Percentiles rank a stretch among this genome's conserved stretches.
Conservation (phyloP, 352 stramenopile genomes). For the Globisporangium recalcitrans region DNA sequence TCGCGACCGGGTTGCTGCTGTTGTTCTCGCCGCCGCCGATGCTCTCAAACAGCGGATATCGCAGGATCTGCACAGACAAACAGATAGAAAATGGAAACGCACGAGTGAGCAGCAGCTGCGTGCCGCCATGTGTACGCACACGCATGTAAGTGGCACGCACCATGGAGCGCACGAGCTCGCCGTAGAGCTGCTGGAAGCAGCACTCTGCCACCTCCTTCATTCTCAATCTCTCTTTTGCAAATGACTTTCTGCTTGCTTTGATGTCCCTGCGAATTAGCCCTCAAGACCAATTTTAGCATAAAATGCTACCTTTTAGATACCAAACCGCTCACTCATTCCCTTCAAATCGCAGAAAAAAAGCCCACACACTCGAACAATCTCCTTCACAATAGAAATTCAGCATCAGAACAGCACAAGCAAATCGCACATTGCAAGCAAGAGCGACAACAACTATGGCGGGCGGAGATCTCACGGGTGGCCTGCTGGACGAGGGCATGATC, state of each 20-base stretch:
- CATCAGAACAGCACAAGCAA: not conserved
- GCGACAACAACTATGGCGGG: slow-evolving; percentile 16
- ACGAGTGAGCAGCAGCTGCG: not conserved
- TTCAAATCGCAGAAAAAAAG: not conserved
- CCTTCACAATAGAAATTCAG: not conserved
- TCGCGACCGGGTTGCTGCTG: slow-evolving; percentile 13
- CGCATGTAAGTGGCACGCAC: slow-evolving; percentile 23
- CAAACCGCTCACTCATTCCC: not conserved
- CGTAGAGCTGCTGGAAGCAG: slow-evolving; percentile 87
- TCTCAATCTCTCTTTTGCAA: not conserved
- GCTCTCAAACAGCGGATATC: slow-evolving; percentile 39
- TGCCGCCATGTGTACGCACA: too few relatives aligned
- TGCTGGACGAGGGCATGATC: slow-evolving; percentile 67
- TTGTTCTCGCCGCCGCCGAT: slow-evolving; percentile 17
- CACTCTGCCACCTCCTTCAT: slow-evolving; percentile 83
- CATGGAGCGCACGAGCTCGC: slow-evolving; percentile 82
- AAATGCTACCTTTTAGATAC: not conserved
- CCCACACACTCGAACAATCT: not conserved
- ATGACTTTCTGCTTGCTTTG: too few relatives aligned
- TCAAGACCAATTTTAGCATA: not conserved
- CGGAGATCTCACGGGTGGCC: slow-evolving; percentile 36
- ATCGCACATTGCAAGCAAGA: too few relatives aligned
- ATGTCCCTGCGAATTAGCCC: not conserved
- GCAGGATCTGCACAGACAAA: slow-evolving; percentile 41
- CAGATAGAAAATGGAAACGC: not conserved